Evolutionary conservation across 192 early-diverging fungal species (phyloP).

Genomic region (Podila horticola): DNA sequence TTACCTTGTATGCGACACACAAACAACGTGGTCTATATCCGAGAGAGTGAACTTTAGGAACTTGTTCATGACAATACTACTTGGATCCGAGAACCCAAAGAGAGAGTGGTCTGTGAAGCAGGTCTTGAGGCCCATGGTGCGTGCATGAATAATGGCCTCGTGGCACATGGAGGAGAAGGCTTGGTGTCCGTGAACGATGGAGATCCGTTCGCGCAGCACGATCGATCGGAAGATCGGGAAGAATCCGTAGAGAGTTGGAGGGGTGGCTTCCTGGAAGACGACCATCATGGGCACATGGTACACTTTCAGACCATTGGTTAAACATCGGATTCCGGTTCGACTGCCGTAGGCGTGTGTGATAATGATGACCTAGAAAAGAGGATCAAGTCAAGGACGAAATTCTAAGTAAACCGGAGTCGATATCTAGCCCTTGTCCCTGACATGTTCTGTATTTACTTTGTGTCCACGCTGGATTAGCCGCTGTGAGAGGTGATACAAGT

Average conservation of each 20-base stretch:
- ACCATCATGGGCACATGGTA: conserved; percentile 92
- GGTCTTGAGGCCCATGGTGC: conserved; percentile 93
- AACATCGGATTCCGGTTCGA: conserved; percentile 86
- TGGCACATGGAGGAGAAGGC: conserved; percentile 95
- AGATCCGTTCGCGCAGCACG: conserved; percentile 88
- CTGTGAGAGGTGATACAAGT: conserved; percentile 92
- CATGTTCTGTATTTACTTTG: conserved; percentile 52
- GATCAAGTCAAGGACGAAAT: background rate
- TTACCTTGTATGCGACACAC: conserved; percentile 96
- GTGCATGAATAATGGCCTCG: conserved; percentile 94
- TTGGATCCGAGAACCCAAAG: conserved; percentile 95
- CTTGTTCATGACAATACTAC: conserved; percentile 95
- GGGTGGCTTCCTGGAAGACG: conserved; percentile 85
- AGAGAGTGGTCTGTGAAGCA: conserved; percentile 98
- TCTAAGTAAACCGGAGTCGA: too few relatives aligned
- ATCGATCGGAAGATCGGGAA: conserved; percentile 95
- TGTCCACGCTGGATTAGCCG: conserved; percentile 91
- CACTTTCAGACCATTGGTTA: conserved; percentile 93
- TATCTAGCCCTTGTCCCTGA: too few relatives aligned
- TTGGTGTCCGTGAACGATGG: conserved; percentile 97
- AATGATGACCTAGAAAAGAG: conserved; percentile 72
- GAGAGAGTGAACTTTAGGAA: conserved; percentile 95
- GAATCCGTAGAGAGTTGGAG: conserved; percentile 91
- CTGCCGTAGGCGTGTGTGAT: conserved; percentile 91
- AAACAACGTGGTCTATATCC: conserved; percentile 98